Base-by-base conservation (phyloP, 164 flowering plant genomes). In the Macadamia tetraphylla region DNA sequence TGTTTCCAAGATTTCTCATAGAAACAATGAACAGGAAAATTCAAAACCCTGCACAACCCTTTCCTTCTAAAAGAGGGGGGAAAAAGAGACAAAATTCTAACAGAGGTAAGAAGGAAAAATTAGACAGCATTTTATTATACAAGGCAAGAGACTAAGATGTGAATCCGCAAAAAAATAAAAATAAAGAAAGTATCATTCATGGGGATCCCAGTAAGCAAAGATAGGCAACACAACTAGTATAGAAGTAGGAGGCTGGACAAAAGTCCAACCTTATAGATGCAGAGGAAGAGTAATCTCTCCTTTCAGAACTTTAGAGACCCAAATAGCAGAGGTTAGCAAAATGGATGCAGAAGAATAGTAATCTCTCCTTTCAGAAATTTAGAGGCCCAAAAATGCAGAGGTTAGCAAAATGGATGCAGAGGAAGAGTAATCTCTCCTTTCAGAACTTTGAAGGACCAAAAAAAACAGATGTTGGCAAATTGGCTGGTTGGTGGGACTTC, bases 401-500 rank as follows among this genome's bases (percentile, higher is more conserved):
- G 76, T 79, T 77, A 84, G 82, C 75, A 81, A 79, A 71, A 62
- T 51, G 66, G 62, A 66, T 29, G 63, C 53, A 14, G 35, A 56
- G 52, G 9, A 32, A 67, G 55, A 61, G 40, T 29, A 63, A 29
- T 35, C 30, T 73, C 43, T 65, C 18, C 3, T 61, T n/a, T 55
- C 17, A 62, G 56, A 44, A 13, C 29, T 44, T 68, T 31, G 14
- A 67, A 71, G 56, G 48, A 60, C 52, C 40, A 58, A 15, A 68
- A 55, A 67, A 1, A 60, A 69, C 48, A 72, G 71, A 75, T 67
- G 77, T 79, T 77, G 84, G 82, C 75, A 81, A 79, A 71, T n/a
- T n/a, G n/a, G n/a, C 68, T 75, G 83, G 76, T 79, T 73, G 87
- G 88, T 82, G 84, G 75, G 68, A 60, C 67, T 74, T 65, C 64